Conservation (phyloP, 2,329 filamentous ascomycete species). For the Colletotrichum gigasporum region DNA sequence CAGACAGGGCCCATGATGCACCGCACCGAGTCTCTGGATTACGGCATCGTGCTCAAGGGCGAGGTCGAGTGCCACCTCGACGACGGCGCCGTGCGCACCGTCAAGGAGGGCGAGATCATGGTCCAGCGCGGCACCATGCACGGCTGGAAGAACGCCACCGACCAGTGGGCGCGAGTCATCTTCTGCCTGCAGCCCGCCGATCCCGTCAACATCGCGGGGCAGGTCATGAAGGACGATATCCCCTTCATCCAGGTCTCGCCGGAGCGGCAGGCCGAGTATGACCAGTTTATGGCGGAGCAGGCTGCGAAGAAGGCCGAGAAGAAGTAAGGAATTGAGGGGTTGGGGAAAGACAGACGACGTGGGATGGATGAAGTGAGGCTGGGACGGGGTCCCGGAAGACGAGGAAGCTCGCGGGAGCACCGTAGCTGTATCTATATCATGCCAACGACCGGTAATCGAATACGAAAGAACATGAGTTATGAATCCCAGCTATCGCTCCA, state of each 20-base stretch:
- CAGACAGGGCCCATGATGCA: slow-evolving; percentile 45
- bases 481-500: too few relatives aligned
- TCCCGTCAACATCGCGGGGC: slow-evolving; percentile 38
- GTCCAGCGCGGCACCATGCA: slow-evolving; percentile 57
- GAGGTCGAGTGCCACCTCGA: slow-evolving; percentile 55
- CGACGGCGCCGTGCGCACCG: slow-evolving; percentile 46
- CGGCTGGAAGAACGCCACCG: slow-evolving; percentile 35
- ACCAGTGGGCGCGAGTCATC: slow-evolving; percentile 27
- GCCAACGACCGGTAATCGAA: too few relatives aligned
- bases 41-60: slow-evolving; percentile 56
- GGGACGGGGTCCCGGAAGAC: too few relatives aligned
- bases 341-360: not conserved
- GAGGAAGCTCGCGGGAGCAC: too few relatives aligned
- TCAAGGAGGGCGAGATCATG: slow-evolving; percentile 54
- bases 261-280: slow-evolving; percentile 27
- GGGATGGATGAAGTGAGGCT: too few relatives aligned
- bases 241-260: slow-evolving; percentile 24
- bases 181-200: slow-evolving; percentile 45
- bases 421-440: too few relatives aligned
- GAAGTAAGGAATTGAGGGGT: not conserved
- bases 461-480: too few relatives aligned
- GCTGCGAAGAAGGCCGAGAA: slow-evolving; percentile 6
- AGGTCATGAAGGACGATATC: slow-evolving; percentile 27
- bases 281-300: slow-evolving; percentile 22
- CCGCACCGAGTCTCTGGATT: slow-evolving; percentile 56